phyloP scores from a whole-genome alignment of 345 rosid species.

The Aethionema arabicum region DNA sequence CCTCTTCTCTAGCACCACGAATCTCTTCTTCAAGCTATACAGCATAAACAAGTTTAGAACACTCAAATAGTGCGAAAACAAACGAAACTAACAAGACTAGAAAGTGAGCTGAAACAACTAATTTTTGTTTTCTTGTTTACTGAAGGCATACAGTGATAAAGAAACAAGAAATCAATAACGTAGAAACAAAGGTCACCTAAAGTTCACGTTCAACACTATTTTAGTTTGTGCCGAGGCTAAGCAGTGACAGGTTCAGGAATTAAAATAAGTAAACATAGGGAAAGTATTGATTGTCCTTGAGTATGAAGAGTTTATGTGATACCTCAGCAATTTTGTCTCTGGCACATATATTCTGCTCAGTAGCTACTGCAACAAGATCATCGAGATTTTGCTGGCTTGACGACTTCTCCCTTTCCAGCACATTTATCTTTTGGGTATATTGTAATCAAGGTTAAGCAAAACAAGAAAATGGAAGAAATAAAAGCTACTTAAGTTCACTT shows the following conservation, averaged over 20 bases:
- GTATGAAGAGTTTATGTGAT: slow-evolving; percentile 18
- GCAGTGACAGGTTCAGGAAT: not conserved
- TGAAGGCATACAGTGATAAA: slow-evolving; percentile 9
- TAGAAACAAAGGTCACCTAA: not conserved
- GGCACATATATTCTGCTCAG: slow-evolving; percentile 56
- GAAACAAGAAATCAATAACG: not conserved
- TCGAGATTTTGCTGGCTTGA: slow-evolving; percentile 71
- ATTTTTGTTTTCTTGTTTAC: not conserved
- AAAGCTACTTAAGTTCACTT: slow-evolving; percentile 13
- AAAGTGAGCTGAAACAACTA: not conserved
- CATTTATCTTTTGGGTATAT: slow-evolving; percentile 51
- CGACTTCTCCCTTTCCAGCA: slow-evolving; percentile 64
- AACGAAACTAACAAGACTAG: slow-evolving; percentile 11
- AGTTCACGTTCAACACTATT: slow-evolving; percentile 3
- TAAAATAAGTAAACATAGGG: not conserved
- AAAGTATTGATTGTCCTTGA: not conserved
- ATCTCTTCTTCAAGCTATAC: slow-evolving; percentile 62
- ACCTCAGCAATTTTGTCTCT: slow-evolving; percentile 74
- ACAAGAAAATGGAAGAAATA: slow-evolving; percentile 19
- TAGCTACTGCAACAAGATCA: slow-evolving; percentile 48
- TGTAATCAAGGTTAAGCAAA: slow-evolving; percentile 22
- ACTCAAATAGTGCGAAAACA: slow-evolving; percentile 2
- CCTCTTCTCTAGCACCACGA: slow-evolving; percentile 60
- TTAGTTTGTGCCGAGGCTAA: not conserved
- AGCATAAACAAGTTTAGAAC: slow-evolving; percentile 16